Conservation (phyloP, 768 basidiomycete genomes). For the Auriscalpium orientale region DNA sequence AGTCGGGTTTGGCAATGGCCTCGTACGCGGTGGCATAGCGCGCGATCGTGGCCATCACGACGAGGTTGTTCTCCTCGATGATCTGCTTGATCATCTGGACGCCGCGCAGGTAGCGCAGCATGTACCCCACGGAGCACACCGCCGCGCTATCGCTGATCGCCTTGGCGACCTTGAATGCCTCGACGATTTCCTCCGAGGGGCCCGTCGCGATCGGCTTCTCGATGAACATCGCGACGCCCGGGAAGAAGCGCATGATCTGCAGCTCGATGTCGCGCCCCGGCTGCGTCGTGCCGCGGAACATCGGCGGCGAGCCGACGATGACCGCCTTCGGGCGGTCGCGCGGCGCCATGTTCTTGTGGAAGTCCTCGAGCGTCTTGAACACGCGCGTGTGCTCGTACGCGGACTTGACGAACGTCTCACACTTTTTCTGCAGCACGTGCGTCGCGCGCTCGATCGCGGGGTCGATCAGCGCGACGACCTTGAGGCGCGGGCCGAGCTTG, state of each 20-base stretch:
- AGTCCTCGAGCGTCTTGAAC: constrained; percentile 82
- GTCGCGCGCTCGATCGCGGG: constrained; percentile 78
- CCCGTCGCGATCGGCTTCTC: constrained; percentile 93
- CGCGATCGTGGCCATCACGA: constrained; percentile 93
- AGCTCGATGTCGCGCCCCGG: constrained; percentile 80
- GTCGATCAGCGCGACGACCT: constrained; percentile 92
- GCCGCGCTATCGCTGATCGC: constrained; percentile 61
- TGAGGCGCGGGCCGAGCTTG: constrained; percentile 93
- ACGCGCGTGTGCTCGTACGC: constrained; percentile 87
- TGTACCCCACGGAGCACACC: constrained; percentile 91
- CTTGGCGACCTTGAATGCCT: constrained; percentile 66
- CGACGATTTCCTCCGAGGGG: constrained; percentile 54
- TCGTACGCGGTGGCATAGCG: constrained; percentile 90
- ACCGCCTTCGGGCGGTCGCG: constrained; percentile 71
- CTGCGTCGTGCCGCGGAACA: constrained; percentile 76
- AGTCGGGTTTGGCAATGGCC: constrained; percentile 71
- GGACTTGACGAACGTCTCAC: constrained; percentile 86
- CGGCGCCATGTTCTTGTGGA: constrained; percentile 59
- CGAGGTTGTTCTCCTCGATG: constrained; percentile 87
- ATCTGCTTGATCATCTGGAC: constrained; percentile 97
- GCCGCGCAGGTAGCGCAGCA: constrained; percentile 89
- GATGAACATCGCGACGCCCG: constrained; percentile 81
- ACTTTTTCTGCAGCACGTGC: constrained; percentile 79
- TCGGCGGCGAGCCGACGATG: constrained; percentile 88
- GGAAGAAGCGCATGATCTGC: constrained; percentile 82